phyloP scores from a whole-genome alignment of 495 filamentous ascomycete species.

The Pyrenula aspistea region DNA sequence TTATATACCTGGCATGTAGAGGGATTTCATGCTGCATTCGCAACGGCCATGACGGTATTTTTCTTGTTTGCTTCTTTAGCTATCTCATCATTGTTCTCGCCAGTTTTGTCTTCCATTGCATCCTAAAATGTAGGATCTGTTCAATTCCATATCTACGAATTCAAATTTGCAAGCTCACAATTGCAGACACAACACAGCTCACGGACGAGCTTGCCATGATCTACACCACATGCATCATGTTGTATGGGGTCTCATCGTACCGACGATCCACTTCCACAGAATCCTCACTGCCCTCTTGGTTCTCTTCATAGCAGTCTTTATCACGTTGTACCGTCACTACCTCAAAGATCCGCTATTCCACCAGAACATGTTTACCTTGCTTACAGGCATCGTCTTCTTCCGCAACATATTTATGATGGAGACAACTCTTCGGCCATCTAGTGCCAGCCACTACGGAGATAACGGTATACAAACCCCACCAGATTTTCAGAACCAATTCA shows the following conservation, averaged over 20 bases:
- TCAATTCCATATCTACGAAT: too few relatives aligned
- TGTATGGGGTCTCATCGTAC: slow-evolving; percentile 75
- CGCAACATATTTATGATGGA: slow-evolving; percentile 88
- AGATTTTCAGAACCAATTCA: too few relatives aligned
- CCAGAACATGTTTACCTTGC: slow-evolving; percentile 70
- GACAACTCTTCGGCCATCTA: slow-evolving; percentile 57
- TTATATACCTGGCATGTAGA: slow-evolving; percentile 59
- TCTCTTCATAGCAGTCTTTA: slow-evolving; percentile 55
- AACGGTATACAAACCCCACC: too few relatives aligned
- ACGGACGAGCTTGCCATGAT: slow-evolving; percentile 97
- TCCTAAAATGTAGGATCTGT: slow-evolving; percentile 54
- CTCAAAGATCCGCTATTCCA: slow-evolving; percentile 89
- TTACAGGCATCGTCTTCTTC: slow-evolving; percentile 69
- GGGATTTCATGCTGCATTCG: slow-evolving; percentile 58
- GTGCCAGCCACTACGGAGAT: too few relatives aligned
- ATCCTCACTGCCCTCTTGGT: slow-evolving; percentile 46
- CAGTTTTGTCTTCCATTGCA: slow-evolving; percentile 71
- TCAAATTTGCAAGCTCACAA: too few relatives aligned
- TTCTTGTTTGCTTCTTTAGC: slow-evolving; percentile 56
- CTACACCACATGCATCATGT: slow-evolving; percentile 89
- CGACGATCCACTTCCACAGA: slow-evolving; percentile 40
- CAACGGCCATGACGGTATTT: slow-evolving; percentile 61
- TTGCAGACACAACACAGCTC: slow-evolving; percentile 86
- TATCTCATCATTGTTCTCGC: slow-evolving; percentile 71
- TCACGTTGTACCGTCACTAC: slow-evolving; percentile 87